These are phyloP conservation scores for Gynochthodes officinalis DNA, from an alignment of 257 asterid species.

Conservation along the genomic window DNA sequence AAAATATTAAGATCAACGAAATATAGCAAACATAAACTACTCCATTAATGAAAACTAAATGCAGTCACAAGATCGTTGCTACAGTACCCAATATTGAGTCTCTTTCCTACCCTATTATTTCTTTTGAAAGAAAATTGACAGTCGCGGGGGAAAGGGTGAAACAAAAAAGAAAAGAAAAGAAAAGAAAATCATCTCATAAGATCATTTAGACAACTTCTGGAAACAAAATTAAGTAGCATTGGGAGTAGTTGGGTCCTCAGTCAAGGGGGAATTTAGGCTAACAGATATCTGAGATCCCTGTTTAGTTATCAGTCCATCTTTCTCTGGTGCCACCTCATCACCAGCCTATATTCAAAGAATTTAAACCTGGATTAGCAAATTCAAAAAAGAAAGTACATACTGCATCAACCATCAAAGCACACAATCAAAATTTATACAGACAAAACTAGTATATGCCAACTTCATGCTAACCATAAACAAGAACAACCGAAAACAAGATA, in stretches of 20 bases:
- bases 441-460: no score
- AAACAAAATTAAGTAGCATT: conserved; percentile 7
- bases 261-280: neutral
- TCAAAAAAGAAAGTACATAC: neutral
- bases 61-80: neutral
- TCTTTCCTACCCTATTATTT: neutral
- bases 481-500: neutral
- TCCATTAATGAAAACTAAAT: neutral
- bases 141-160: no score
- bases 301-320: conserved; percentile 14
- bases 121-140: neutral
- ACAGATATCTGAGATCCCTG: conserved; percentile 10
- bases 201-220: conserved; percentile 1
- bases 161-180: no score
- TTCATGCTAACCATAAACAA: neutral
- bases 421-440: neutral
- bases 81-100: neutral
- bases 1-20: neutral
- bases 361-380: neutral
- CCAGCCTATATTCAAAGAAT: conserved; percentile 20
- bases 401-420: neutral
- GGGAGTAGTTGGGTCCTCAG: conserved; percentile 3
- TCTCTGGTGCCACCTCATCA: conserved; percentile 15
- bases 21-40: neutral
- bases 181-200: neutral